These are phyloP conservation scores for Dichotomocladium elegans DNA, from an alignment of 371 early-diverging fungal genomes.

Conservation along the genomic window DNA sequence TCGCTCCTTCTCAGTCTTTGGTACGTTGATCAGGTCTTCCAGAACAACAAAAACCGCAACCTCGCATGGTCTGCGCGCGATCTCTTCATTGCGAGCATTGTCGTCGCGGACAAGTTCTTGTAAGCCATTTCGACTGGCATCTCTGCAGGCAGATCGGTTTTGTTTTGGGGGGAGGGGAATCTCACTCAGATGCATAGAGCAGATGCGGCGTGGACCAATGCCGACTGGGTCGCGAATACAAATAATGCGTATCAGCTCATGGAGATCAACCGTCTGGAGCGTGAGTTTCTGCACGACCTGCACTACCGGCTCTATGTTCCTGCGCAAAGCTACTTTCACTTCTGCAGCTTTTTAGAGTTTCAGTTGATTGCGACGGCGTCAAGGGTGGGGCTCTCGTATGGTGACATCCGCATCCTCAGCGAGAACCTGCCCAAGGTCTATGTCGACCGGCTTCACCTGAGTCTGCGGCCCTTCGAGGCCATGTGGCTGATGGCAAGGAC, in stretches of 20 bases:
- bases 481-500: constrained; percentile 29
- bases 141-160: no score
- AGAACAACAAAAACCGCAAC: constrained; percentile 13
- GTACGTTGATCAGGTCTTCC: constrained; percentile 47
- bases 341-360: constrained; percentile 48
- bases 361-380: constrained; percentile 38
- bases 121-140: constrained; percentile 15
- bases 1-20: constrained; percentile 50
- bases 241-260: constrained; percentile 36
- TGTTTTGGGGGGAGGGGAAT: no score
- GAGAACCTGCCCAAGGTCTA: constrained; percentile 40
- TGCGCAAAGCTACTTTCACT: constrained; percentile 40
- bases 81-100: constrained; percentile 33
- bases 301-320: constrained; percentile 40
- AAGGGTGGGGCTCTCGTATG: constrained; percentile 39
- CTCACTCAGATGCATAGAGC: constrained; percentile 33
- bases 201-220: constrained; percentile 55
- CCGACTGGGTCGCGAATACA: constrained; percentile 59
- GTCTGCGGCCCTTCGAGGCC: constrained; percentile 36
- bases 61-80: constrained; percentile 28
- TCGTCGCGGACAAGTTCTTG: constrained; percentile 39
- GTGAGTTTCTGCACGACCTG: constrained; percentile 40
- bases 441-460: constrained; percentile 38
- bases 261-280: constrained; percentile 50
- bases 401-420: constrained; percentile 46